phyloP scores from a whole-genome alignment of 2,329 filamentous ascomycete species.

The Arthrobotrys pseudoclavata region DNA sequence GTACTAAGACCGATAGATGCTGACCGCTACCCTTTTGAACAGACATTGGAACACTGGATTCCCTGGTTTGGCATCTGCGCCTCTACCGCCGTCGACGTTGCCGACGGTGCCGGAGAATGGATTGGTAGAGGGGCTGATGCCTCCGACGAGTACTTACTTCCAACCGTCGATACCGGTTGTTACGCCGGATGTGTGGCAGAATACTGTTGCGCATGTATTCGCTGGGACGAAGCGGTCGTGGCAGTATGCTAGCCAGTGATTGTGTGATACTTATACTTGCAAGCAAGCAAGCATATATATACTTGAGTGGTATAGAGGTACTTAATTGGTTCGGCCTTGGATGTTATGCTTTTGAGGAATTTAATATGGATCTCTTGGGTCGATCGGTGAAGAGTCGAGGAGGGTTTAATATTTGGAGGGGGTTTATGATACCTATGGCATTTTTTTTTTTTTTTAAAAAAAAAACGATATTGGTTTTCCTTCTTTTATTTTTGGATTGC shows the following conservation, averaged over 20 bases:
- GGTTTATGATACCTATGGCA: not conserved
- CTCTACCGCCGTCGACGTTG: slow-evolving; percentile 67
- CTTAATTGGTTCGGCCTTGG: not conserved
- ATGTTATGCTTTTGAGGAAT: not conserved
- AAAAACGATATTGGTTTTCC: not conserved
- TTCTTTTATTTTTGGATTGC: not conserved
- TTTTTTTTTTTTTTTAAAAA: not conserved
- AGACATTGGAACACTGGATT: slow-evolving; percentile 98
- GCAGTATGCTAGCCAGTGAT: slow-evolving; percentile 57
- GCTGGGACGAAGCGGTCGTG: slow-evolving; percentile 64
- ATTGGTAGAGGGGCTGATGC: slow-evolving; percentile 71
- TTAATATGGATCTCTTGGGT: not conserved
- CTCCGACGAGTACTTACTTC: slow-evolving; percentile 68
- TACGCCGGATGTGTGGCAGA: slow-evolving; percentile 51
- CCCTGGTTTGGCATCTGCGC: slow-evolving; percentile 66
- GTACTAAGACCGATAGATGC: not conserved
- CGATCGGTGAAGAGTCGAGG: not conserved
- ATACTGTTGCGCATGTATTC: slow-evolving; percentile 63
- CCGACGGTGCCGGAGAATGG: slow-evolving; percentile 68
- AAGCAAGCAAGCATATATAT: not conserved
- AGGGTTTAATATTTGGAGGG: not conserved
- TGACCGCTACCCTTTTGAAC: slow-evolving; percentile 29
- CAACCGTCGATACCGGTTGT: slow-evolving; percentile 53
- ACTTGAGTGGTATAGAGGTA: slow-evolving; percentile 3
- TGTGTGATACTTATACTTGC: not conserved